Percentiles rank a stretch among this genome's conserved stretches.
Conservation (phyloP, 257 asterid species). For the Paulownia fortunei region DNA sequence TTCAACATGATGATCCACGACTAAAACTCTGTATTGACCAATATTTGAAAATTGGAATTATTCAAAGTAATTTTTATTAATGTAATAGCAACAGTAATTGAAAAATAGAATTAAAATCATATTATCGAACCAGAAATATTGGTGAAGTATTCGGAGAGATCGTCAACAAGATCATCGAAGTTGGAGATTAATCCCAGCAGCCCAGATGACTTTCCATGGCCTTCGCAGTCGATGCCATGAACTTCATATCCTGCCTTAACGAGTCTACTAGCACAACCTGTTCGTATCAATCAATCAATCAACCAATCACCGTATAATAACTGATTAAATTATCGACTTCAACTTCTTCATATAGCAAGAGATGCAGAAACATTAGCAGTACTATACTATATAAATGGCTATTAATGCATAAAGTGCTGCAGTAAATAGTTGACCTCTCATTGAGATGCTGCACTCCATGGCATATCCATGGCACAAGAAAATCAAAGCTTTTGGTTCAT, state of each 20-base stretch:
- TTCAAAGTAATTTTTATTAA: too few relatives aligned
- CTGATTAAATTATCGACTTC: too few relatives aligned
- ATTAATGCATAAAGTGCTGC: background rate
- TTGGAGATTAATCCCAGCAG: constrained; percentile 54
- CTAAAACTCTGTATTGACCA: too few relatives aligned
- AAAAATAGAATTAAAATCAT: too few relatives aligned
- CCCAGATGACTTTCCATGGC: constrained; percentile 77
- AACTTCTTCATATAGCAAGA: too few relatives aligned
- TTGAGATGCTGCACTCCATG: constrained; percentile 74
- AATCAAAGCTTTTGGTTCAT: constrained; percentile 76
- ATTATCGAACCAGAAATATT: constrained; percentile 50
- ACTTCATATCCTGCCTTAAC: constrained; percentile 64
- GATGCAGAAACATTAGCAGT: background rate
- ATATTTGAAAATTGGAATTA: too few relatives aligned
- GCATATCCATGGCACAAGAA: constrained; percentile 83
- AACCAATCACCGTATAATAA: background rate
- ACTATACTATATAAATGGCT: too few relatives aligned
- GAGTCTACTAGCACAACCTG: constrained; percentile 51
- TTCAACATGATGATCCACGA: too few relatives aligned
- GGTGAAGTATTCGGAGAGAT: constrained; percentile 57
- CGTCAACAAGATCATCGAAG: constrained; percentile 68
- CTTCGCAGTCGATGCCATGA: constrained; percentile 63
- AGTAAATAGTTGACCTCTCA: constrained; percentile 42
- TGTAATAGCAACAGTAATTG: too few relatives aligned
- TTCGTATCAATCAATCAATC: background rate